A percentile compares a stretch with the other conserved stretches of the same genome.
Conservation (phyloP, 371 early-diverging fungal genomes). For the Phascolomyces articulosus region DNA sequence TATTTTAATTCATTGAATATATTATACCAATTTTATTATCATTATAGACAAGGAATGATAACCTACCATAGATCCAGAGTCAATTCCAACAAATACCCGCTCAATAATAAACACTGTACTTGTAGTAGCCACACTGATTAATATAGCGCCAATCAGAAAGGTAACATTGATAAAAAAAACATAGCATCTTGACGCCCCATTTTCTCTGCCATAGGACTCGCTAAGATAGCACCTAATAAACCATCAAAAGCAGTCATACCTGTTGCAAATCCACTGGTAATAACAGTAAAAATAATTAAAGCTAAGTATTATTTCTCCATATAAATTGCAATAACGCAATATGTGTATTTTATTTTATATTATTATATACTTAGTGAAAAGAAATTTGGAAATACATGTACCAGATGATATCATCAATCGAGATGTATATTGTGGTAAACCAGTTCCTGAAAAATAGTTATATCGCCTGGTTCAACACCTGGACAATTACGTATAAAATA, state of each 20-base stretch:
- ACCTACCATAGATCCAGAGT: conserved; percentile 66
- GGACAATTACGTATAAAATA: conserved; percentile 40
- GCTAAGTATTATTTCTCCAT: no score
- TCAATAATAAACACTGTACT: conserved; percentile 73
- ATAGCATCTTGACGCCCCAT: conserved; percentile 74
- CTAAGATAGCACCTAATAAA: conserved; percentile 67
- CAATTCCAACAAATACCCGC: conserved; percentile 83
- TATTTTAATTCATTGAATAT: no score
- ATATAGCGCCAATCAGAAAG: conserved; percentile 68
- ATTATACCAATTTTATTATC: not conserved
- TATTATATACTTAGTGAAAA: no score
- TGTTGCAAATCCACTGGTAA: conserved; percentile 58
- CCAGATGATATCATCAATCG: conserved; percentile 52
- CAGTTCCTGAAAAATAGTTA: conserved; percentile 38
- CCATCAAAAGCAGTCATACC: conserved; percentile 78
- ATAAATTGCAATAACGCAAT: no score
- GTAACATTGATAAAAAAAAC: conserved; percentile 64
- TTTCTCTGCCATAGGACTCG: conserved; percentile 55
- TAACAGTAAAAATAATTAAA: not conserved
- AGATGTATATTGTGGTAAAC: conserved; percentile 44
- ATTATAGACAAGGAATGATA: not conserved
- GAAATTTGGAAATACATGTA: conserved; percentile 14
- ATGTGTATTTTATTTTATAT: no score
- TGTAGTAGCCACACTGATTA: conserved; percentile 60
- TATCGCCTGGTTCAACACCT: conserved; percentile 28